Conservation (phyloP, 306 rosid species). For the Casuarina equisetifolia region DNA sequence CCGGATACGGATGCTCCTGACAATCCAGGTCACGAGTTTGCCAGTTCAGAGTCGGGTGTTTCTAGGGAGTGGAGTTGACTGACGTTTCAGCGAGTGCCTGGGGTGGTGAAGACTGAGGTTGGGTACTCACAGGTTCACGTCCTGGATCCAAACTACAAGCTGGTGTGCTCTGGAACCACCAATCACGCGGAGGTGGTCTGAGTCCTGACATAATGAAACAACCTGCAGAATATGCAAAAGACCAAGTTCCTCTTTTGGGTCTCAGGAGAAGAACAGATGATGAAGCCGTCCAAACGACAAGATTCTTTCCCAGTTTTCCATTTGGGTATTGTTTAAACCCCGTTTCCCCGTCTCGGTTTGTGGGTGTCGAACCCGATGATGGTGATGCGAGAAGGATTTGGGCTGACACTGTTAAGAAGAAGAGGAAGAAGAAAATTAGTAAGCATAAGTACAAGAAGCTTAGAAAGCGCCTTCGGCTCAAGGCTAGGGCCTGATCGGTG, state of each 20-base stretch:
- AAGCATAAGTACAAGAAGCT: constrained; percentile 51
- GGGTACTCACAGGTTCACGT: constrained; percentile 81
- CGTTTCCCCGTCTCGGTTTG: constrained; percentile 21
- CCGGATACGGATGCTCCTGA: constrained; percentile 59
- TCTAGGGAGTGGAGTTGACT: constrained; percentile 76
- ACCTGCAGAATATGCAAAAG: background rate
- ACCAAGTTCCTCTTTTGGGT: constrained; percentile 12
- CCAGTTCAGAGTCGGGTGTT: constrained; percentile 86
- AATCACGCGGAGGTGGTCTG: constrained; percentile 82
- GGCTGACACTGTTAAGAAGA: constrained; percentile 60
- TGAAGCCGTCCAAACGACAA: constrained; percentile 18
- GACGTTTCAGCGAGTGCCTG: constrained; percentile 62
- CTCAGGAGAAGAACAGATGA: background rate
- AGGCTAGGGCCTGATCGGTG: constrained; percentile 27
- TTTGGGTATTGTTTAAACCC: constrained; percentile 38
- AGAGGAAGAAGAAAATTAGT: constrained; percentile 58
- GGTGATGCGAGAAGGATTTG: constrained; percentile 30
- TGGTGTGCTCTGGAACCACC: constrained; percentile 62
- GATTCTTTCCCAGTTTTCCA: constrained; percentile 37
- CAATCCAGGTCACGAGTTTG: constrained; percentile 57
- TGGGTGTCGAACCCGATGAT: constrained; percentile 17
- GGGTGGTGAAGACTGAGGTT: constrained; percentile 79
- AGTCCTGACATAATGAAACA: constrained; percentile 16
- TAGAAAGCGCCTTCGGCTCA: constrained; percentile 49
- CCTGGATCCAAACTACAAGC: constrained; percentile 58